Evolutionary conservation across 1,284 basidiomycete genomes (phyloP).

Genomic region (Cryptococcus floricola): DNA sequence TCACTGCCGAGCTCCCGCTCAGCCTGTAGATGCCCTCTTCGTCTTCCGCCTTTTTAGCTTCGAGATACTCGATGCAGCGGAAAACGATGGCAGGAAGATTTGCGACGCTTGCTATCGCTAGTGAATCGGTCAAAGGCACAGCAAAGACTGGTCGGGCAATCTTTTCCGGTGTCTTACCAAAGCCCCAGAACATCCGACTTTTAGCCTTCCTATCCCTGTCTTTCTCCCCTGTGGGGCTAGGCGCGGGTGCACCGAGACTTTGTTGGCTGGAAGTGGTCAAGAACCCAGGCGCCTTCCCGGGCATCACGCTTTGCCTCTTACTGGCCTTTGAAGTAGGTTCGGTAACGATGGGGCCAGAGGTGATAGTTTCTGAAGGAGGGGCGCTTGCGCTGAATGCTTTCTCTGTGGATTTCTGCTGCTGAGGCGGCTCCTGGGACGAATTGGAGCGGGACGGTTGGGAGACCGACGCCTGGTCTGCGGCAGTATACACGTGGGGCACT

Average conservation of each 20-base stretch:
- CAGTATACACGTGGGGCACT: background rate
- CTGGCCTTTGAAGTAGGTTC: constrained; percentile 26
- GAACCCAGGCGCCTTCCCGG: constrained; percentile 29
- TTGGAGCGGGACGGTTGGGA: background rate
- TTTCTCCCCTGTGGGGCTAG: constrained; percentile 25
- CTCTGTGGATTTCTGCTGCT: background rate
- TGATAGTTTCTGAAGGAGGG: constrained; percentile 13
- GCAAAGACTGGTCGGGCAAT: constrained; percentile 79
- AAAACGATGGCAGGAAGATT: constrained; percentile 92
- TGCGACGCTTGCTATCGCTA: constrained; percentile 82
- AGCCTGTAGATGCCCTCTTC: constrained; percentile 98
- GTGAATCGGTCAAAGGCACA: constrained; percentile 77
- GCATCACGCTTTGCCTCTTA: constrained; percentile 45
- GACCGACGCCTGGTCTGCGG: too few relatives aligned
- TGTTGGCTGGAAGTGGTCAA: constrained; percentile 39
- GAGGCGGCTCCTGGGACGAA: background rate
- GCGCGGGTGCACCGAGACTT: constrained; percentile 29
- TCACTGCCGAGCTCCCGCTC: constrained; percentile 86
- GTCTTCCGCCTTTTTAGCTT: constrained; percentile 83
- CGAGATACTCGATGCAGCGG: constrained; percentile 84
- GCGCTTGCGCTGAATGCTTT: background rate
- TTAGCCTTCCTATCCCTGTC: constrained; percentile 84
- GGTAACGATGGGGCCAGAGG: constrained; percentile 1
- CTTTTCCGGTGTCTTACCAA: constrained; percentile 53
- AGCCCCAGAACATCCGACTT: constrained; percentile 80